Base-by-base conservation (phyloP, 768 basidiomycete species). In the Suillus sp. region DNA sequence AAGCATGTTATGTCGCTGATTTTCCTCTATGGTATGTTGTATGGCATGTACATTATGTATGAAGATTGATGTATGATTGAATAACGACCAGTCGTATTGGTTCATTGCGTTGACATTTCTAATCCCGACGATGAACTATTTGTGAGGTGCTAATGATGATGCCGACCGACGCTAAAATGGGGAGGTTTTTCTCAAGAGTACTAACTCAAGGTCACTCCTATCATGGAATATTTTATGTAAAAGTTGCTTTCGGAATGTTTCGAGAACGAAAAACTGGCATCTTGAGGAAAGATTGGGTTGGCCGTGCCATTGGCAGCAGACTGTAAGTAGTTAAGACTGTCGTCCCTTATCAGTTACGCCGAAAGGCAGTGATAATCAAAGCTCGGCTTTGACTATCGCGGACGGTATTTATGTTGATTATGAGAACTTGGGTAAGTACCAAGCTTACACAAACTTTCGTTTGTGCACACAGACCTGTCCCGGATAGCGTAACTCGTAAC, bases 31-130 rank as follows among this genome's bases (percentile, higher is more conserved):
- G 38, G 25, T 57, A 57, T 57, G 18, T 13, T 42, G 40, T 40
- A 57, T 38, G 56, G 27, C 56, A 11, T 57, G 56, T 57, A 57
- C 16, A 57, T 57, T 57, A 57, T 57, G 37, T 57, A 57, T 57
- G 56, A 57, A 57, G 38, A 40, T 9, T 57, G 55, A 38, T 57
- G 38, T 57, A 57, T 57, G 25, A 30, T 27, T 40, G 38, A 57
- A 57, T 40, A 57, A 57, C 40, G 56, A 42, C 56, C 40, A 38
- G 37, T 57, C 56, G 56, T 57, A 40, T 57, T 32, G 30, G 20
- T 53, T 7, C 51, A 51, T 32, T 32, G 8, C 27, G 16, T 50
- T 9, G 5, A 27, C 30, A 53, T 5, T 9, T 51, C 9, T 20
- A 51, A 20, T 27, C 27, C 18, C 4, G 18, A 51, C 30, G 27